Conservation (phyloP, 2,329 filamentous ascomycete species). For the Didymella sp. region DNA sequence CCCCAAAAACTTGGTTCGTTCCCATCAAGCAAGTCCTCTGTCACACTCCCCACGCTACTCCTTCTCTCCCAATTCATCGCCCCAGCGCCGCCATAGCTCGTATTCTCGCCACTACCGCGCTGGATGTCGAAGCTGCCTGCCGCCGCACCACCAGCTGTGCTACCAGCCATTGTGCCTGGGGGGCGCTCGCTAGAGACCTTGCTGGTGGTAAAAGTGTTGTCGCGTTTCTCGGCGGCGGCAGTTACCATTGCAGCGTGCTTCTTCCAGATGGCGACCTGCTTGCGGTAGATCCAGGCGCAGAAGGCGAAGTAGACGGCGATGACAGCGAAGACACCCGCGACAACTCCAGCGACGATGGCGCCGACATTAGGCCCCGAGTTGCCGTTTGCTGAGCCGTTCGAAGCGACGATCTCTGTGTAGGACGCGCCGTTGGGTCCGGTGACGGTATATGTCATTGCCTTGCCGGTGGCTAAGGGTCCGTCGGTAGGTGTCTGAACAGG, state of each 20-base stretch:
- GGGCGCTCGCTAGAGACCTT: slow-evolving; percentile 39
- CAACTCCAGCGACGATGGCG: slow-evolving; percentile 64
- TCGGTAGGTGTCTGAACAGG: slow-evolving; percentile 69
- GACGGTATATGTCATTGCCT: slow-evolving; percentile 71
- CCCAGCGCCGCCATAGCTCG: slow-evolving; percentile 29
- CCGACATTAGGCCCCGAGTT: slow-evolving; percentile 56
- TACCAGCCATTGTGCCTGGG: slow-evolving; percentile 24
- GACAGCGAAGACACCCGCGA: slow-evolving; percentile 71
- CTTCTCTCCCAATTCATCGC: slow-evolving; percentile 41
- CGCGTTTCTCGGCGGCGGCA: slow-evolving; percentile 56
- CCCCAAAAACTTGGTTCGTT: slow-evolving; percentile 75
- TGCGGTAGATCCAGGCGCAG: slow-evolving; percentile 75
- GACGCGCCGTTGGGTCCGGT: slow-evolving; percentile 53
- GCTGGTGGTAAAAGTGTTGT: slow-evolving; percentile 34
- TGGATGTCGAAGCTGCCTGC: slow-evolving; percentile 32
- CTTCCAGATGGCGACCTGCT: slow-evolving; percentile 73
- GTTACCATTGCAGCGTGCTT: slow-evolving; percentile 70
- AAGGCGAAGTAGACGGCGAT: slow-evolving; percentile 71
- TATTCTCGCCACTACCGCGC: slow-evolving; percentile 23
- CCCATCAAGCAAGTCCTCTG: slow-evolving; percentile 65
- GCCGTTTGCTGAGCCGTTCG: slow-evolving; percentile 29
- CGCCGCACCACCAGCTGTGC: slow-evolving; percentile 25
- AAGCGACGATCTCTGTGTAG: slow-evolving; percentile 48
- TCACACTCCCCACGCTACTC: slow-evolving; percentile 57
- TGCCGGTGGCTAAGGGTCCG: slow-evolving; percentile 75